These are phyloP conservation scores for Pseudogymnoascus sp. DNA, from an alignment of 2,329 filamentous ascomycete species.

Conservation along the genomic window DNA sequence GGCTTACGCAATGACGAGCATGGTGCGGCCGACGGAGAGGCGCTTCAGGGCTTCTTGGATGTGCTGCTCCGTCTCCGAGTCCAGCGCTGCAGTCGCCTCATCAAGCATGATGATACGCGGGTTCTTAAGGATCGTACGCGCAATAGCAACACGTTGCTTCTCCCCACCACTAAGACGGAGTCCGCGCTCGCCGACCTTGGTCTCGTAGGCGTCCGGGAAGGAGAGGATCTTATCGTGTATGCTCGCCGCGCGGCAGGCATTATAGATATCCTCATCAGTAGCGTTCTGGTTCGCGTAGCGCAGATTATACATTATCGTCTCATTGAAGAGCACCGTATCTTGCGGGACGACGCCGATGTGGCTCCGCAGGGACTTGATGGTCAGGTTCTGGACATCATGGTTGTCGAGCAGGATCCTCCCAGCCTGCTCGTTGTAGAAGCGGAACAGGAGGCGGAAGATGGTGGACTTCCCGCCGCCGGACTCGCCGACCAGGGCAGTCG, in stretches of 20 bases:
- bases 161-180: conserved; percentile 82
- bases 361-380: conserved; percentile 84
- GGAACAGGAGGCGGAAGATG: conserved; percentile 88
- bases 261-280: conserved; percentile 72
- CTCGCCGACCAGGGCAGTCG: conserved; percentile 91
- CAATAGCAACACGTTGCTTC: conserved; percentile 89
- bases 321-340: conserved; percentile 92
- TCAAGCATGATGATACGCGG: conserved; percentile 88
- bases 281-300: conserved; percentile 78
- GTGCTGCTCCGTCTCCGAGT: conserved; percentile 86
- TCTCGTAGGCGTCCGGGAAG: conserved; percentile 82
- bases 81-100: conserved; percentile 84
- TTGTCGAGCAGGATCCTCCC: conserved; percentile 82
- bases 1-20: conserved; percentile 86
- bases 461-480: conserved; percentile 97
- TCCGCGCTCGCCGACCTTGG: conserved; percentile 85
- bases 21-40: conserved; percentile 76
- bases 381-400: conserved; percentile 73
- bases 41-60: conserved; percentile 81
- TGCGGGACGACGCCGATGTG: conserved; percentile 96
- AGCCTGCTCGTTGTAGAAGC: conserved; percentile 81
- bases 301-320: conserved; percentile 89
- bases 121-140: conserved; percentile 85
- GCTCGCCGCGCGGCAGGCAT: conserved; percentile 75
- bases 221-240: conserved; percentile 88